A percentile compares a stretch with the other conserved stretches of the same genome.
Evolutionary conservation across 768 basidiomycete species (phyloP).

Genomic region (Boletus vermiculosoides): DNA sequence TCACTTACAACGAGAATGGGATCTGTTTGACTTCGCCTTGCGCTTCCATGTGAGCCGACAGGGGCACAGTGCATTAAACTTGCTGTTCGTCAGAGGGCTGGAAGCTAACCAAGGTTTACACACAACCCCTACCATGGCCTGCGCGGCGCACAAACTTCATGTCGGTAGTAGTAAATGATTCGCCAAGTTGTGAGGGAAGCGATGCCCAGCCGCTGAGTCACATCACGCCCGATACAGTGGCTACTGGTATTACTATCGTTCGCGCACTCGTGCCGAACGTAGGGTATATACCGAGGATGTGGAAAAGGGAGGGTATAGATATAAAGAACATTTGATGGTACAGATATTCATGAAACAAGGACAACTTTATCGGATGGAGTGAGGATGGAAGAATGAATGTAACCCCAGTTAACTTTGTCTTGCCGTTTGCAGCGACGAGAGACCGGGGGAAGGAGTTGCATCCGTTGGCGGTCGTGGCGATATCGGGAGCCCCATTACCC

Average conservation of each 20-base stretch:
- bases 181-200: not conserved
- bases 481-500: conserved; percentile 60
- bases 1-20: conserved; percentile 46
- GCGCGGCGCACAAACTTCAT: not conserved
- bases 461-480: conserved; percentile 35
- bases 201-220: not conserved
- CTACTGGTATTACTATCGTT: not conserved
- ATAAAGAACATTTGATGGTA: conserved; percentile 14
- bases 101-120: not conserved
- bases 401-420: conserved; percentile 21
- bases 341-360: conserved; percentile 13
- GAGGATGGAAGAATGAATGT: not conserved
- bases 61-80: not conserved
- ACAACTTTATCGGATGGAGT: not conserved
- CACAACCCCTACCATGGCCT: not conserved
- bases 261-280: not conserved
- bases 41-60: conserved; percentile 13
- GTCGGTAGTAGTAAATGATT: not conserved
- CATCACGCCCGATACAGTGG: not conserved
- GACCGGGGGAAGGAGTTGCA: conserved; percentile 8
- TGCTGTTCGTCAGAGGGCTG: not conserved
- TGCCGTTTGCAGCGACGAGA: conserved; percentile 25
- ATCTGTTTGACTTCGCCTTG: conserved; percentile 21
- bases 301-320: conserved; percentile 29
- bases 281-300: conserved; percentile 12